Conservation (phyloP, 305 asterid species). For the Rubia tinctorum region DNA sequence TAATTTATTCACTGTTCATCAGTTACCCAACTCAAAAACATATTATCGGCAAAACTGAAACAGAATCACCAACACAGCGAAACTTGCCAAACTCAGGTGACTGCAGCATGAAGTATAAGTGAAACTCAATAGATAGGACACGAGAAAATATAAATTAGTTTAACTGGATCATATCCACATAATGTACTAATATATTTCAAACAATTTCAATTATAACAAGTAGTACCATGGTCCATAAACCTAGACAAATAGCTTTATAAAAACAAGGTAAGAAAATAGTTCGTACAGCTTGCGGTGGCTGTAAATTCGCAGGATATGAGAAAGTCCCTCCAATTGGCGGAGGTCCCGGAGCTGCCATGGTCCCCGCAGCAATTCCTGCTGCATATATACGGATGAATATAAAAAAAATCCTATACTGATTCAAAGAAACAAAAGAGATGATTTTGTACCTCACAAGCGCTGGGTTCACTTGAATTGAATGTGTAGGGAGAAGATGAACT, state of each 20-base stretch:
- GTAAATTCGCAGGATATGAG: conserved; percentile 6
- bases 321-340: conserved; percentile 4
- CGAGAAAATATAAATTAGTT: neutral
- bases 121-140: neutral
- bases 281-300: conserved; percentile 5
- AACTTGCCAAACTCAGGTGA: neutral
- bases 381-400: neutral
- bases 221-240: neutral
- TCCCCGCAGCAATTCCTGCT: conserved; percentile 1
- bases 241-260: no score
- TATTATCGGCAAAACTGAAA: neutral
- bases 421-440: neutral
- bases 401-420: neutral
- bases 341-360: conserved; percentile 10
- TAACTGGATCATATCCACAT: neutral
- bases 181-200: neutral
- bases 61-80: neutral
- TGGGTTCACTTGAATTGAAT: neutral
- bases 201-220: neutral
- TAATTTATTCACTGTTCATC: neutral
- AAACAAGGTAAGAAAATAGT: neutral
- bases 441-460: neutral
- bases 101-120: neutral
- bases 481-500: neutral
- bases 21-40: neutral